Evolutionary conservation across 2,329 filamentous ascomycete species (phyloP).

Genomic region (Colletotrichum sp.): DNA sequence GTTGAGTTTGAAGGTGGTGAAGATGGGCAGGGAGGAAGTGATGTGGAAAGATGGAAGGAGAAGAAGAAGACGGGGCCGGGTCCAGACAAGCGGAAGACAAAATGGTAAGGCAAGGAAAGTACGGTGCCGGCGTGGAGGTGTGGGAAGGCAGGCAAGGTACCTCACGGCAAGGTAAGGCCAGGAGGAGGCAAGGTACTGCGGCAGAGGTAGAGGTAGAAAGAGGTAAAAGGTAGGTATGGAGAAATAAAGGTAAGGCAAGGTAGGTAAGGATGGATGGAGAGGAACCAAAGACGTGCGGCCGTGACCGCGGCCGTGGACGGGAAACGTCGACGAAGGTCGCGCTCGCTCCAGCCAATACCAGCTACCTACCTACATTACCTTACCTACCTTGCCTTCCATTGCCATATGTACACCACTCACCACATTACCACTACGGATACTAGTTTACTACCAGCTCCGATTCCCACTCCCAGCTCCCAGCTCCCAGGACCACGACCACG

Average conservation of each 20-base stretch:
- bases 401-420: not conserved
- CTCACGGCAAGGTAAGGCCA: not conserved
- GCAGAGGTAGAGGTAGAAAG: not conserved
- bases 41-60: conserved; percentile 22
- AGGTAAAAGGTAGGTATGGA: not conserved
- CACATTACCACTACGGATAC: not conserved
- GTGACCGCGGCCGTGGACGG: not conserved
- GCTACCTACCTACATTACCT: not conserved
- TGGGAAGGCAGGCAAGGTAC: not conserved
- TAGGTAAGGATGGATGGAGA: not conserved
- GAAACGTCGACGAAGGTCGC: conserved; percentile 18
- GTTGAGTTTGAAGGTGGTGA: conserved; percentile 22
- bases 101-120: conserved; percentile 17
- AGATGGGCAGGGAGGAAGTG: conserved; percentile 22
- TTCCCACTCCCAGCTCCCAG: not conserved
- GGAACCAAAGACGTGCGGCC: not conserved
- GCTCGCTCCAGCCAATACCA: not conserved
- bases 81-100: conserved; percentile 23
- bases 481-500: not conserved
- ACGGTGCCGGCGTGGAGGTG: not conserved
- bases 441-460: not conserved
- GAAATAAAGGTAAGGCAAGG: not conserved
- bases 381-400: not conserved
- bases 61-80: conserved; percentile 16
- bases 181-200: not conserved